These are phyloP conservation scores for Backusella circina DNA, from an alignment of 192 early-diverging fungal genomes.

Conservation along the genomic window DNA sequence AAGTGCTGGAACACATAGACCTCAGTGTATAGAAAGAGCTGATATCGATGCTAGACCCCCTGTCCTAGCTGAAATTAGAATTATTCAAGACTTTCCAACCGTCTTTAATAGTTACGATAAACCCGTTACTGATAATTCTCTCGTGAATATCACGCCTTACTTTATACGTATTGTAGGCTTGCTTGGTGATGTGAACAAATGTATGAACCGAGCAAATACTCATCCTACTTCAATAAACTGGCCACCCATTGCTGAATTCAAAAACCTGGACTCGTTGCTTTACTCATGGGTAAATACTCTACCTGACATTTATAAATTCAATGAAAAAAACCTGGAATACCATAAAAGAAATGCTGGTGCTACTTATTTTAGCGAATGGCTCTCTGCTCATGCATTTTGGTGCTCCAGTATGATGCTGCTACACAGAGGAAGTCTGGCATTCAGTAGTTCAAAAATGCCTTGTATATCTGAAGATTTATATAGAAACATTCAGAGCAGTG, in stretches of 20 bases:
- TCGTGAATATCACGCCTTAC: slow-evolving; percentile 5
- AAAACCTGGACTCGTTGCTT: slow-evolving; percentile 4
- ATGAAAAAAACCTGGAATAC: background rate
- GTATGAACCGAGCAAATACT: slow-evolving; percentile 12
- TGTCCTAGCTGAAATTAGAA: background rate
- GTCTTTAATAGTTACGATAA: background rate
- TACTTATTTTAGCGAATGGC: slow-evolving; percentile 14
- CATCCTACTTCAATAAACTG: background rate
- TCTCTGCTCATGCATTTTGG: slow-evolving; percentile 24
- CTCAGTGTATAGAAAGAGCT: slow-evolving; percentile 44
- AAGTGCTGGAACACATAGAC: slow-evolving; percentile 37
- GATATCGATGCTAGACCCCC: slow-evolving; percentile 33
- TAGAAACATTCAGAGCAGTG: background rate
- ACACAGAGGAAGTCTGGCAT: slow-evolving; percentile 25
- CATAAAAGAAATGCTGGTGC: slow-evolving; percentile 2
- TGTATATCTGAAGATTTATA: background rate
- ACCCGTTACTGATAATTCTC: slow-evolving; percentile 4
- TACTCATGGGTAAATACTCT: slow-evolving; percentile 11
- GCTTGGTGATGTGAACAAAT: slow-evolving; percentile 28
- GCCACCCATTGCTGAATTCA: slow-evolving; percentile 27
- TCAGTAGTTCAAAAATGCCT: background rate
- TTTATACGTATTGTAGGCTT: slow-evolving; percentile 8
- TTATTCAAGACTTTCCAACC: background rate
- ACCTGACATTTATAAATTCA: slow-evolving; percentile 10
- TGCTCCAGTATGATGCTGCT: slow-evolving; percentile 13